A percentile compares a stretch with the other conserved stretches of the same genome.
Evolutionary conservation across 75 land plant species (phyloP).

Genomic region (Ceratopteris richardii): DNA sequence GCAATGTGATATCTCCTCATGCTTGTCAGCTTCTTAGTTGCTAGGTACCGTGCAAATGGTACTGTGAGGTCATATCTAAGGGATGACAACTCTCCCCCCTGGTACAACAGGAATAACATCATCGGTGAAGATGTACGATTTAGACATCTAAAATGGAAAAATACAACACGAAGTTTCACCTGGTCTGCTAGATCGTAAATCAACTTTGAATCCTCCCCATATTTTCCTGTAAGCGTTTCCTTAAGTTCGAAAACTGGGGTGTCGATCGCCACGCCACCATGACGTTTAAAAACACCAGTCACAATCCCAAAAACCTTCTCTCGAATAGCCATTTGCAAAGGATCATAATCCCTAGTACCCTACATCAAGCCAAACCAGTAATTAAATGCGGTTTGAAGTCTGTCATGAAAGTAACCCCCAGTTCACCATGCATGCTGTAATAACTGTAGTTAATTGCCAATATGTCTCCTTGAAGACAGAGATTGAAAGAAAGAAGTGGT

Average conservation of each 20-base stretch:
- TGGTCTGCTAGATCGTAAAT: conserved; percentile 94
- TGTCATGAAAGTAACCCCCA: not conserved
- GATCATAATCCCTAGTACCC: conserved; percentile 89
- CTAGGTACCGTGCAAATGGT: conserved; percentile 82
- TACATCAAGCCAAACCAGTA: not conserved
- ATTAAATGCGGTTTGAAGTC: not conserved
- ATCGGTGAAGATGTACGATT: not conserved
- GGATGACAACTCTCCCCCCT: conserved; percentile 91
- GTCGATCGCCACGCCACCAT: conserved; percentile 75
- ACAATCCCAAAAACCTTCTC: conserved; percentile 69
- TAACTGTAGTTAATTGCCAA: not conserved
- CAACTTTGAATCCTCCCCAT: conserved; percentile 89
- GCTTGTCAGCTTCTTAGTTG: conserved; percentile 59
- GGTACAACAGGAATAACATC: conserved; percentile 9
- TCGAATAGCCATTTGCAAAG: conserved; percentile 79
- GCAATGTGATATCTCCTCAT: conserved; percentile 83
- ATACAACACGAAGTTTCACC: conserved; percentile 23
- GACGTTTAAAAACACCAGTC: conserved; percentile 58
- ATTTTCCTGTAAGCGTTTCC: conserved; percentile 89
- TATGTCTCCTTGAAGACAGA: no score
- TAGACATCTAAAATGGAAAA: not conserved
- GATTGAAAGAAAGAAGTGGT: not conserved
- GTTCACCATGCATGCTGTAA: not conserved
- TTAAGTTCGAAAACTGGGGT: conserved; percentile 86
- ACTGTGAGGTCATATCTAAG: conserved; percentile 86